Evolutionary conservation across 1,284 basidiomycete species (phyloP).

Genomic region (Sphaerobolus stellatus): DNA sequence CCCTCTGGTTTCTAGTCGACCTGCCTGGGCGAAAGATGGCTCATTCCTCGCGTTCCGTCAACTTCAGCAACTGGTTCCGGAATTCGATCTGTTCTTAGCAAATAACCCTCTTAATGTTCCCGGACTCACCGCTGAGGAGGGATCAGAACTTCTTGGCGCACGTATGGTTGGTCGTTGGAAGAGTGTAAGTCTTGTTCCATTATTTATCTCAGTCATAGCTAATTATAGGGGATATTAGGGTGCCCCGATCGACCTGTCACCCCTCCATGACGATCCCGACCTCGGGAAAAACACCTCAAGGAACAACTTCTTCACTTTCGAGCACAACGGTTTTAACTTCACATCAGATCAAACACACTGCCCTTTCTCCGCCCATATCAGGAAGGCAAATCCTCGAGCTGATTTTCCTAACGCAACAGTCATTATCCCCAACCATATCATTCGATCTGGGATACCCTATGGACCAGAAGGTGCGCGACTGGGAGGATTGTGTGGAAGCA

Average conservation of each 20-base stretch:
- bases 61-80: conserved; percentile 13
- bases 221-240: conserved; percentile 18
- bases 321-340: conserved; percentile 2
- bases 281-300: conserved; percentile 13
- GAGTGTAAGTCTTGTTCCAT: conserved; percentile 21
- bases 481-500: neutral
- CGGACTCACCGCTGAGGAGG: neutral
- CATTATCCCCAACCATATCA: conserved; percentile 13
- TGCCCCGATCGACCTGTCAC: conserved; percentile 23
- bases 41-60: conserved; percentile 15
- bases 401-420: conserved; percentile 23
- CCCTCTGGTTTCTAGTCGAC: neutral
- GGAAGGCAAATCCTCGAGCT: conserved; percentile 29
- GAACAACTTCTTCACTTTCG: conserved; percentile 29
- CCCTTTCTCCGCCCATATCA: conserved; percentile 32
- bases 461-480: conserved; percentile 23
- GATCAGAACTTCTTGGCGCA: conserved; percentile 24
- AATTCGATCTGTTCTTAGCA: conserved; percentile 12
- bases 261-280: conserved; percentile 18
- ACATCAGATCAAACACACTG: conserved; percentile 18
- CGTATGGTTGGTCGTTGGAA: conserved; percentile 28
- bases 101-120: neutral
- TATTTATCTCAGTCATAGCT: neutral
- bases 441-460: conserved; percentile 30
- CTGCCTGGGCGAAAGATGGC: conserved; percentile 14